Evolutionary conservation across 805 yeast species (phyloP), one percentile per base, ranked within the genome.

Genomic region (Candida maris): DNA sequence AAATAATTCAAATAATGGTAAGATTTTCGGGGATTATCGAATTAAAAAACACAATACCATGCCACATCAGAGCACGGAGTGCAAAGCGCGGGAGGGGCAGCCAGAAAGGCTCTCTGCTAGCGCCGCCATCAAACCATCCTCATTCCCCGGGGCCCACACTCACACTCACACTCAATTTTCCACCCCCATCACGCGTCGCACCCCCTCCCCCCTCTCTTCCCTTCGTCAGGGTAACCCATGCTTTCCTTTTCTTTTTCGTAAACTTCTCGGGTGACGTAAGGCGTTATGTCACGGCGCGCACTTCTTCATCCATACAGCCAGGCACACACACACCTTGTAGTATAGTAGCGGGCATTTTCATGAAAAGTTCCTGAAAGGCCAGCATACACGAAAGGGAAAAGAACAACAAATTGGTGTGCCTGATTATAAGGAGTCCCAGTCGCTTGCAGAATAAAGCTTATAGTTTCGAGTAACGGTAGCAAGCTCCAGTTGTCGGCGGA

Each of bases 301-400:
- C 8, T 28, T 9, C 24, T 9, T 9, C 12, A 9, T 22, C 24
- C 9, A 9, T 12, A 22, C 24, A 22, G 12, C 24, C 24, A n/a
- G n/a, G n/a, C n/a, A n/a, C n/a, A n/a, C n/a, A n/a, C n/a, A n/a
- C n/a, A n/a, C n/a, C n/a, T n/a, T n/a, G n/a, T n/a, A n/a, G n/a
- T n/a, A n/a, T n/a, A n/a, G 28, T 25, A 13, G 15, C 14, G 28
- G 28, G 14, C 28, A 25, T 12, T 25, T 25, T 25, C 15, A 25
- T 25, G 28, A 25, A 25, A 25, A 25, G 15, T 25, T 25, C 28
- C 16, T 25, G 28, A 28, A 28, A 28, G 31, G 31, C 31, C 31
- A 28, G 31, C 31, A 17, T 28, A 28, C 31, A 28, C 31, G 15
- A 12, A 28, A 26, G 8, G 13, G 13, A 26, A 26, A 16, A 30